Evolutionary conservation across 2,329 filamentous ascomycete genomes (phyloP).

Genomic region (Apiospora marii): DNA sequence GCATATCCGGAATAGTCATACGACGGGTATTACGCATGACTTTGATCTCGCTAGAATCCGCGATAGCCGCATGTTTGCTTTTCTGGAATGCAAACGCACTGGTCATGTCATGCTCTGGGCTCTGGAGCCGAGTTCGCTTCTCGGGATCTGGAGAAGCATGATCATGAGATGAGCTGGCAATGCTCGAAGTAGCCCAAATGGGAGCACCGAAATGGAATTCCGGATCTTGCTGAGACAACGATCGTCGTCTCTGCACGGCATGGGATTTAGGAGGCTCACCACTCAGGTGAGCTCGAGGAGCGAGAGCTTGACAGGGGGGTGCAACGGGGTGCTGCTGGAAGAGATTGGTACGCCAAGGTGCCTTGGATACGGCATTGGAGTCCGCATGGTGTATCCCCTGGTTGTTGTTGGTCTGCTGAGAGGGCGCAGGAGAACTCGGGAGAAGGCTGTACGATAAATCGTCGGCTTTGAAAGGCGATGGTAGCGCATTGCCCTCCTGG

Average conservation of each 20-base stretch:
- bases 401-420: conserved; percentile 28
- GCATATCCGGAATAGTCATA: conserved; percentile 39
- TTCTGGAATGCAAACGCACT: conserved; percentile 42
- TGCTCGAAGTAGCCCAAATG: conserved; percentile 41
- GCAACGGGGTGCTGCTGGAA: conserved; percentile 32
- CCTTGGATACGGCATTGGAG: conserved; percentile 22
- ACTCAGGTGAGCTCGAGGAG: not conserved
- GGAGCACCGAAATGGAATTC: not conserved
- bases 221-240: not conserved
- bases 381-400: not conserved
- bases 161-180: conserved; percentile 41
- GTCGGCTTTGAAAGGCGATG: not conserved
- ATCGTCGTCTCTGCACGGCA: not conserved
- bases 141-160: conserved; percentile 27
- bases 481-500: not conserved
- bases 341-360: not conserved
- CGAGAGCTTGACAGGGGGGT: not conserved
- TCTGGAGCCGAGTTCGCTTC: conserved; percentile 27
- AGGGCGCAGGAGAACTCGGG: conserved; percentile 21
- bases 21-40: conserved; percentile 29
- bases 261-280: not conserved
- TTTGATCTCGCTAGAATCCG: not conserved
- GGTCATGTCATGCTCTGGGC: conserved; percentile 42
- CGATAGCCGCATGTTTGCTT: conserved; percentile 36
- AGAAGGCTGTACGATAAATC: not conserved